These are phyloP conservation scores for Pseudocercospora ulei DNA, from an alignment of 2,329 filamentous ascomycete species.

Conservation along the genomic window DNA sequence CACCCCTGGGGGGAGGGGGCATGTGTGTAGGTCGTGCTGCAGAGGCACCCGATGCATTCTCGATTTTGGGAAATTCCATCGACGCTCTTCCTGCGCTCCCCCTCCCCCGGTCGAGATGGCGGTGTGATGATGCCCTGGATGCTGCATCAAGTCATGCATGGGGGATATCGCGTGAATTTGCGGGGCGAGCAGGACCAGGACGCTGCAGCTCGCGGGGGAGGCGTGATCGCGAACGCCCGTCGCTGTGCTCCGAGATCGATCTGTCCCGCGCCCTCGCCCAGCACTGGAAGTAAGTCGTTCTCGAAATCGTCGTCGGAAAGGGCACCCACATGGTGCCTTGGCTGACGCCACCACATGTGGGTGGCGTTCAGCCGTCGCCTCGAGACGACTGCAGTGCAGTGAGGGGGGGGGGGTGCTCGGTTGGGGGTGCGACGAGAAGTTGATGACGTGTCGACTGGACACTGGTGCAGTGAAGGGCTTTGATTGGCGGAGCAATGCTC, in stretches of 20 bases:
- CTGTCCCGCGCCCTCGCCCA: constrained; percentile 15
- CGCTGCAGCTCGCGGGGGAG: constrained; percentile 4
- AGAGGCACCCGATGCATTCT: too few species aligned
- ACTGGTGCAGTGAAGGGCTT: too few species aligned
- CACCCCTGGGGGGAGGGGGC: too few species aligned
- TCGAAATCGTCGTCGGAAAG: constrained; percentile 8
- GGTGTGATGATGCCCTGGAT: constrained; percentile 12
- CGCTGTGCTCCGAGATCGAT: constrained; percentile 1
- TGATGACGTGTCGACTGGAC: too few species aligned
- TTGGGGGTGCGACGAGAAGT: too few species aligned
- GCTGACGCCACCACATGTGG: constrained; percentile 9
- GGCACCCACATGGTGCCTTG: constrained; percentile 16
- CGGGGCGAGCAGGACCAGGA: constrained; percentile 16
- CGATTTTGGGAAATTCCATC: too few species aligned
- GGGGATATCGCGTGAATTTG: not conserved
- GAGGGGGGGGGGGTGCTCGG: constrained; percentile 8
- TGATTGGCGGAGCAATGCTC: too few species aligned
- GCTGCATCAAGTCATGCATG: constrained; percentile 13
- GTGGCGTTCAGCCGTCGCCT: constrained; percentile 13
- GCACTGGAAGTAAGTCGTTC: constrained; percentile 14
- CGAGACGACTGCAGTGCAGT: constrained; percentile 14
- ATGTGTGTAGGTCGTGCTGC: too few species aligned
- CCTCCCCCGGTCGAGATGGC: constrained; percentile 11
- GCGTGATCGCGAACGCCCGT: not conserved
- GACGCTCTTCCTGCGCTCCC: too few species aligned